These are phyloP conservation scores for Russula olivacea DNA, from an alignment of 768 basidiomycete species.

Conservation along the genomic window DNA sequence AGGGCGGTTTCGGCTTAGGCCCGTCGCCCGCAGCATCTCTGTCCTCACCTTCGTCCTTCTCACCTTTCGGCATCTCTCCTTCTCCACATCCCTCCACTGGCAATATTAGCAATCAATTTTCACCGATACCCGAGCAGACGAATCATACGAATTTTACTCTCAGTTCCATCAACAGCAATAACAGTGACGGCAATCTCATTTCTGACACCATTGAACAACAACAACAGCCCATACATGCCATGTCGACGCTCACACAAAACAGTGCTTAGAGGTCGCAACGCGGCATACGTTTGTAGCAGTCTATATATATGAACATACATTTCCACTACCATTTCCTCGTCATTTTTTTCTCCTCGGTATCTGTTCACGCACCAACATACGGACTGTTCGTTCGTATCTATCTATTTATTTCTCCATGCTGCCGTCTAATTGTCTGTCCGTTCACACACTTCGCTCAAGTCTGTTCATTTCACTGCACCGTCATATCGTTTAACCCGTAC, in stretches of 20 bases:
- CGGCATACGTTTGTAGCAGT: slow-evolving; percentile 26
- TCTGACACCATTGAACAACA: slow-evolving; percentile 26
- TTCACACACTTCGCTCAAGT: slow-evolving; percentile 18
- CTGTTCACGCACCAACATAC: slow-evolving; percentile 23
- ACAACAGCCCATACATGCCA: slow-evolving; percentile 23
- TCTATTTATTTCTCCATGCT: slow-evolving; percentile 22
- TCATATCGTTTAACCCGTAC: slow-evolving; percentile 22
- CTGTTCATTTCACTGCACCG: slow-evolving; percentile 20
- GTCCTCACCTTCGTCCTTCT: slow-evolving; percentile 30
- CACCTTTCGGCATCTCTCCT: slow-evolving; percentile 35
- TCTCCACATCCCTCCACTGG: slow-evolving; percentile 28
- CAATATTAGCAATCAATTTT: slow-evolving; percentile 26
- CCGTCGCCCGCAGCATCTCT: slow-evolving; percentile 21
- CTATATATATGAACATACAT: slow-evolving; percentile 28
- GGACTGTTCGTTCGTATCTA: slow-evolving; percentile 23
- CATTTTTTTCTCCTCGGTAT: slow-evolving; percentile 21
- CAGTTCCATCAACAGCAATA: slow-evolving; percentile 25
- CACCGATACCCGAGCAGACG: slow-evolving; percentile 28
- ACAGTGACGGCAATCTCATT: slow-evolving; percentile 25
- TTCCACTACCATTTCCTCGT: slow-evolving; percentile 17
- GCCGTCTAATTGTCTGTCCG: slow-evolving; percentile 22
- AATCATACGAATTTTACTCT: slow-evolving; percentile 24
- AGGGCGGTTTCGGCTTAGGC: slow-evolving; percentile 30
- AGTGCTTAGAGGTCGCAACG: slow-evolving; percentile 23
- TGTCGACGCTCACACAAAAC: slow-evolving; percentile 23